A percentile compares a stretch with the other conserved stretches of the same genome.
Conservation (phyloP, 192 early-diverging fungal genomes). For the Coemansia sp. region DNA sequence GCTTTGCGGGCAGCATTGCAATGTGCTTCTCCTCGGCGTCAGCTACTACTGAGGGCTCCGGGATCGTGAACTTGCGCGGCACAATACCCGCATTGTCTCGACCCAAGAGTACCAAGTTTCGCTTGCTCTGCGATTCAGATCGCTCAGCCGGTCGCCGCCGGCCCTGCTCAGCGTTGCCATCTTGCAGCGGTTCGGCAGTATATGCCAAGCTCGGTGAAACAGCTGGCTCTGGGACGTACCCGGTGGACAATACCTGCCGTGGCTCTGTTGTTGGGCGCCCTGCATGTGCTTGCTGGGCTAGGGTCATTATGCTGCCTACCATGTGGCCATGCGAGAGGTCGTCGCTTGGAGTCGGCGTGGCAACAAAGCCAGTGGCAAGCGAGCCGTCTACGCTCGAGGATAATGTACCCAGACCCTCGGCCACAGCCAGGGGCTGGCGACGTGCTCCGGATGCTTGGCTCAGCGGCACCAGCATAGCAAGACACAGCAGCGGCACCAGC, state of each 20-base stretch:
- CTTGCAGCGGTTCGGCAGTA: background rate
- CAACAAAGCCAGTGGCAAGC: background rate
- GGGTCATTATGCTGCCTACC: slow-evolving; percentile 6
- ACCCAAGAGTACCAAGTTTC: slow-evolving; percentile 27
- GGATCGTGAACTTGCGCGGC: slow-evolving; percentile 54
- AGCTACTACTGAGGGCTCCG: slow-evolving; percentile 51
- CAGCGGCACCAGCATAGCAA: slow-evolving; percentile 34
- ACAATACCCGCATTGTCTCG: slow-evolving; percentile 32
- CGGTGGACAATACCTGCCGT: background rate
- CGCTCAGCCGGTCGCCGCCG: slow-evolving; percentile 3
- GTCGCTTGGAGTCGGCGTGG: background rate
- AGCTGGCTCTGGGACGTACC: background rate
- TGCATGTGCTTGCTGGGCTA: background rate
- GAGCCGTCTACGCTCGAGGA: background rate
- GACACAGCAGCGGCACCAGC: slow-evolving; percentile 44
- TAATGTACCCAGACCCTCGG: background rate
- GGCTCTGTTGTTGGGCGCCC: background rate
- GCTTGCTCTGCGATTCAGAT: slow-evolving; percentile 2
- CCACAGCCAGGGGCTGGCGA: background rate
- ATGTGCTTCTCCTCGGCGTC: slow-evolving; percentile 43
- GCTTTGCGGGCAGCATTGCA: slow-evolving; percentile 47
- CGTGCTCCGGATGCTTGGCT: slow-evolving; percentile 16
- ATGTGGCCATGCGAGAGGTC: background rate
- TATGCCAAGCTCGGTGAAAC: background rate
- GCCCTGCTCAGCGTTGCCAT: background rate